Conservation (phyloP, 305 asterid species). For the Fraxinus latifolia region DNA sequence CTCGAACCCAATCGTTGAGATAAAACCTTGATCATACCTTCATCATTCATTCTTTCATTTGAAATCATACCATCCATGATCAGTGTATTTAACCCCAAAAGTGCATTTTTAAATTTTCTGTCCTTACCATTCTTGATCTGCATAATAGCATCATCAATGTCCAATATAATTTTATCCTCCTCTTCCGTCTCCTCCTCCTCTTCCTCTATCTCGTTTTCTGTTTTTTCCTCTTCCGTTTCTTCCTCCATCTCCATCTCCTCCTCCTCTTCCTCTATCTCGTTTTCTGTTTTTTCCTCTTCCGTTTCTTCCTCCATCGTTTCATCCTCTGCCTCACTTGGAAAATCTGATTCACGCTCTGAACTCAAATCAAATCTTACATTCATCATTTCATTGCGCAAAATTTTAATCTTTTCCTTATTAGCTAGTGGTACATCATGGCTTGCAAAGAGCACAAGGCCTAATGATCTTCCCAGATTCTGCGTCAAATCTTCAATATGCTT, state of each 20-base stretch:
- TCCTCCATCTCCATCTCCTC: no score
- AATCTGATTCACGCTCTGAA: constrained; percentile 41
- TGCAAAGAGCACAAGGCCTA: constrained; percentile 80
- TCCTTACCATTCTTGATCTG: constrained; percentile 50
- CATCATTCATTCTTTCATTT: constrained; percentile 38
- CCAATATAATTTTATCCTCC: constrained; percentile 33
- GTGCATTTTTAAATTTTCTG: constrained; percentile 43
- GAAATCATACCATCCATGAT: constrained; percentile 41
- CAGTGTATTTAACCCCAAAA: constrained; percentile 41
- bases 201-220: no score
- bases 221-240: no score
- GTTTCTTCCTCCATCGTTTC: constrained; percentile 23
- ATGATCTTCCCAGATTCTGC: constrained; percentile 68
- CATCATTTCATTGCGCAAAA: constrained; percentile 64
- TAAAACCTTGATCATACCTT: constrained; percentile 45
- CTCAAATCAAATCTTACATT: constrained; percentile 45
- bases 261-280: constrained; percentile 4
- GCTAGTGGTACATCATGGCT: constrained; percentile 53
- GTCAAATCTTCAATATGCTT: constrained; percentile 52
- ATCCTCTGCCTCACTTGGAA: constrained; percentile 27
- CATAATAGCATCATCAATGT: constrained; percentile 47
- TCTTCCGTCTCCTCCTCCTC: constrained; percentile 27
- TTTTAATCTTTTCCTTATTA: constrained; percentile 54
- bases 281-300: constrained; percentile 20
- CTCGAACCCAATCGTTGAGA: constrained; percentile 43